A percentile compares a stretch with the other conserved stretches of the same genome.
phyloP scores from a whole-genome alignment of 2,329 filamentous ascomycete species.

The Pseudogymnoascus sp. region DNA sequence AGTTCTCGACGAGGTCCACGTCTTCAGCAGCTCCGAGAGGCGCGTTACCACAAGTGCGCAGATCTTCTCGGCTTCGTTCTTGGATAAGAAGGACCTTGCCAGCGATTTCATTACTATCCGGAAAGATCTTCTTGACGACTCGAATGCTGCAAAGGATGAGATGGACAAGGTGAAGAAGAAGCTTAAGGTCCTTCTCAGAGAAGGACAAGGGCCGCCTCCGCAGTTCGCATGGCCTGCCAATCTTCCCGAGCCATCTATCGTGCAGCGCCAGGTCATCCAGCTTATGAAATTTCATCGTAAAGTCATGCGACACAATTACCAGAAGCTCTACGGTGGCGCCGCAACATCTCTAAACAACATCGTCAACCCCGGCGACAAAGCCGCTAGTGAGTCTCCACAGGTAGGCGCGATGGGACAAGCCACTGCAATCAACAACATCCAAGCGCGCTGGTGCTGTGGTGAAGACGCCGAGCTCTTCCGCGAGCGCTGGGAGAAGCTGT shows the following conservation, averaged over 20 bases:
- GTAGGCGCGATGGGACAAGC: conserved; percentile 50
- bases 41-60: conserved; percentile 93
- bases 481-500: conserved; percentile 97
- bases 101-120: conserved; percentile 83
- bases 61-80: conserved; percentile 86
- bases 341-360: conserved; percentile 54
- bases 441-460: conserved; percentile 90
- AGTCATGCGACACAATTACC: conserved; percentile 92
- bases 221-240: conserved; percentile 98
- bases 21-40: conserved; percentile 92
- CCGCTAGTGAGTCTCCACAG: conserved; percentile 33
- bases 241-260: conserved; percentile 87
- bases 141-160: conserved; percentile 95
- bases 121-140: conserved; percentile 93
- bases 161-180: conserved; percentile 99
- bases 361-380: conserved; percentile 39
- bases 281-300: conserved; percentile 95
- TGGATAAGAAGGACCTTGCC: conserved; percentile 76
- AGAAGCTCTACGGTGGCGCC: conserved; percentile 62
- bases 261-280: conserved; percentile 85
- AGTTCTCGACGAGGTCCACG: conserved; percentile 82
- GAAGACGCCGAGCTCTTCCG: conserved; percentile 93
- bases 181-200: conserved; percentile 82
- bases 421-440: conserved; percentile 61
- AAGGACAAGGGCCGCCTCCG: conserved; percentile 86